Evolutionary conservation across 164 flowering plant species (phyloP), one percentile per base, ranked within the genome.

Genomic region (Warburgia ugandensis): DNA sequence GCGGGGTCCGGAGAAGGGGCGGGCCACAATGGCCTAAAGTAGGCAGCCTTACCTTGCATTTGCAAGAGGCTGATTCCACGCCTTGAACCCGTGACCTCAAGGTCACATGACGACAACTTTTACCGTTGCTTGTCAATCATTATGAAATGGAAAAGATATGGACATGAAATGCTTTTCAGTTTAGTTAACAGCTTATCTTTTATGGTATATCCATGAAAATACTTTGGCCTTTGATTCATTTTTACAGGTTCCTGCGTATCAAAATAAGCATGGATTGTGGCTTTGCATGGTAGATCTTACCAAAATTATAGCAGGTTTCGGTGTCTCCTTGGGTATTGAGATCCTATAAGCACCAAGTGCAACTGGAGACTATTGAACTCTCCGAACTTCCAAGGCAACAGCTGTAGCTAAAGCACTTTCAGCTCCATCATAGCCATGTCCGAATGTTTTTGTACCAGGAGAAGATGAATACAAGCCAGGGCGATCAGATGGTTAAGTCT

Each of bases 251-350:
- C 84, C 88, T 48, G 67, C 83, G 43, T 91, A 87, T 76, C 78
- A 71, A 52, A 62, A 68, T 58, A 71, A 79, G 56, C 98, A 91
- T 58, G 84, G 84, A 6, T 52, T 92, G 50, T 57, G 80, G 82
- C 85, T 96, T 42, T 85, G 98, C 75, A 92, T 88, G 96, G 96
- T 92, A 40, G 95, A 96, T 49, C 98, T 96, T 29, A 92, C 98
- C 38, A 92, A 88, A 66, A 92, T 88, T 48, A 92, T 92, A 33
- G 98, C 98, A 47, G 98, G 98, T 11, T 66, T 92, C 50, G 98
- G 98, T 33, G 62, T 87, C 48, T 91, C 98, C 8, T 92, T 92
- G 39, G 95, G 84, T 6, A 81, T 92, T 55, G 94, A 92, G 73
- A 92, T 92, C 54, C 75, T 88, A 29, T 94, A 92, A 78, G 96